Base-by-base conservation (phyloP, 768 basidiomycete genomes). In the Suillus placidus region DNA sequence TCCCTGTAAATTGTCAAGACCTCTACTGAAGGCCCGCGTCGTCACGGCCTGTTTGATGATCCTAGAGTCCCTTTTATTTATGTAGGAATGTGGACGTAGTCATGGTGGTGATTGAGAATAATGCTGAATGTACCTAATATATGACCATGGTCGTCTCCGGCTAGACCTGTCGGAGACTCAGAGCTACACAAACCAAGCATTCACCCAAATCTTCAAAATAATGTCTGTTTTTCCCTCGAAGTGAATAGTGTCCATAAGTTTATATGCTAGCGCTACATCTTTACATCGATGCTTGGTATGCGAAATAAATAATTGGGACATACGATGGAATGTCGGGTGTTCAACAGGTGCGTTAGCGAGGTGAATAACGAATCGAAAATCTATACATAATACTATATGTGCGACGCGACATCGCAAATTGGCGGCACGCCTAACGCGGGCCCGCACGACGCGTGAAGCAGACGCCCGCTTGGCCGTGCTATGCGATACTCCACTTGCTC, bases 401-500 rank as follows among this genome's bases (percentile, higher is more conserved):
- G 38, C 55, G 20, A 61, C 26, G 16, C 18, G 10, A 1, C 12
- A 4, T 32, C 30, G 26, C 45, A 64, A 43, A 45, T 35, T 43
- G 57, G 43, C 20, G 18, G 14, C 34, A 45, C 43, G 52, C 40
- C 18, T 23, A 16, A 63, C 47, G 57, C 26, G 20, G 20, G 49
- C 63, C 37, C 35, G 42, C 40, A 63, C 45, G 45, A 38, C 9
- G 20, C 30, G n/a, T 13, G 18, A 38, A 40, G 57, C 5, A 16
- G 16, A 18, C 56, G 2, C 4, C 2, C 5, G 9, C 10, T 20
- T 32, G 20, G 30, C 16, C 5, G 9, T 26, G 5, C 38, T 77
- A 76, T 61, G 76, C 76, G 62, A 92, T 85, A 66, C 85, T 88
- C 92, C 92, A 94, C 71, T 92, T 90, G 61, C 89, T 85, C 38